Conservation (phyloP, 2,329 filamentous ascomycete species). For the Fusarium oxysporum region DNA sequence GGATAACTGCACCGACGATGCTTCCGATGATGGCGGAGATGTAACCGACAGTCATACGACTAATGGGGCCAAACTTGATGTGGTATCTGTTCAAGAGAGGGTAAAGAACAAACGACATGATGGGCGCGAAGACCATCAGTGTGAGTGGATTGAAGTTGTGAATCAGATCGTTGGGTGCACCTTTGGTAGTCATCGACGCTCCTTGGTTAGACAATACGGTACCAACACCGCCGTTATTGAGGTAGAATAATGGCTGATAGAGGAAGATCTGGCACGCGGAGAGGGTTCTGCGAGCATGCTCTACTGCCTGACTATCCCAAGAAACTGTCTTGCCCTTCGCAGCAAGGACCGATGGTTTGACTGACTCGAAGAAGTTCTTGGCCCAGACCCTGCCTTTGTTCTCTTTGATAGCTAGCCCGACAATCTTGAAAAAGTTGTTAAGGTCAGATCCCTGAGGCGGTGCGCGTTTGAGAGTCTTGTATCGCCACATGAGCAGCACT, state of each 20-base stretch:
- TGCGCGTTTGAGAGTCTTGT: background rate
- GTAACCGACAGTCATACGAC: constrained; percentile 67
- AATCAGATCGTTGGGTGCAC: constrained; percentile 71
- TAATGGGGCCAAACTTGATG: constrained; percentile 69
- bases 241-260: background rate
- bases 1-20: background rate
- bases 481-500: constrained; percentile 30
- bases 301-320: constrained; percentile 1
- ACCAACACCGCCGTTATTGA: background rate
- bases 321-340: background rate
- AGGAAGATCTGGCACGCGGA: constrained; percentile 8
- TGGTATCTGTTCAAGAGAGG: constrained; percentile 63
- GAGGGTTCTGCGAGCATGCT: background rate
- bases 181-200: constrained; percentile 54
- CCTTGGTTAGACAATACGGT: background rate
- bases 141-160: constrained; percentile 69
- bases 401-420: background rate
- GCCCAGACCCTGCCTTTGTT: background rate
- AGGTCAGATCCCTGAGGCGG: background rate
- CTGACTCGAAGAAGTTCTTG: background rate
- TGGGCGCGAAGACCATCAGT: constrained; percentile 61
- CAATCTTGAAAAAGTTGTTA: background rate
- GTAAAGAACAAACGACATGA: constrained; percentile 59
- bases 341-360: constrained; percentile 2
- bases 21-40: constrained; percentile 56